Evolutionary conservation across 495 filamentous ascomycete genomes (phyloP), one percentile per base, ranked within the genome.

Genomic region (Entonaema liquescens): DNA sequence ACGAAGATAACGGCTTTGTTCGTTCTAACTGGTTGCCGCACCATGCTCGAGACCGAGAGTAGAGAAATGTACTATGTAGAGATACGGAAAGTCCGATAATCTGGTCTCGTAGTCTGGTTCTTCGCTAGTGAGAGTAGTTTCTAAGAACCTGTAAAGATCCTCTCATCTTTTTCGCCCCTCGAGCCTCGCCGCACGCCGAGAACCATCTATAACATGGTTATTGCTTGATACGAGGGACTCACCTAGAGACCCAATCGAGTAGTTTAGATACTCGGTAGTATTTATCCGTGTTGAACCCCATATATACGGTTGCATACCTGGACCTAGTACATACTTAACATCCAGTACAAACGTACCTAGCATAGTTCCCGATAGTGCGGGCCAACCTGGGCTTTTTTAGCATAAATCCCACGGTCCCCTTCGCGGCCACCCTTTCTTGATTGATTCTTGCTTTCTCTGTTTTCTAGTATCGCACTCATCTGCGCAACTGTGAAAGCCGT

Each of bases 381-480:
- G 47, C 49, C 62, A 53, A 36, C 68, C 62, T 62, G 29, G 38
- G 17, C 17, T 17, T 5, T 59, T 72, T 72, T 68, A 68, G 60
- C 65, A 73, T 73, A 73, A 73, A 73, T 61, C 57, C 57, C 70
- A 40, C 65, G 21, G 3, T 65, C 59, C 70, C 70, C 70, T 25
- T 50, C 40, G 9, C 59, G 63, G 33, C 17, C 38, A 65, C 62
- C 38, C 29, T 63, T 44, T 52, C 26, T 60, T 61, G 64, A 65
- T 57, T 59, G 33, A 28, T 62, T 66, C 44, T 66, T 29, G 54
- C 29, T 40, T 26, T 68, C 49, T 66, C 25, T 57, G 61, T 68
- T 59, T 66, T 57, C 19, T 38, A 35, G 70, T 33, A 68, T 42
- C 38, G 23, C 62, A 61, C 44, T 42, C 25, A 36, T 35, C 31